phyloP scores from a whole-genome alignment of 148 eudicot genomes.

The Camellia lanceoleosa region DNA sequence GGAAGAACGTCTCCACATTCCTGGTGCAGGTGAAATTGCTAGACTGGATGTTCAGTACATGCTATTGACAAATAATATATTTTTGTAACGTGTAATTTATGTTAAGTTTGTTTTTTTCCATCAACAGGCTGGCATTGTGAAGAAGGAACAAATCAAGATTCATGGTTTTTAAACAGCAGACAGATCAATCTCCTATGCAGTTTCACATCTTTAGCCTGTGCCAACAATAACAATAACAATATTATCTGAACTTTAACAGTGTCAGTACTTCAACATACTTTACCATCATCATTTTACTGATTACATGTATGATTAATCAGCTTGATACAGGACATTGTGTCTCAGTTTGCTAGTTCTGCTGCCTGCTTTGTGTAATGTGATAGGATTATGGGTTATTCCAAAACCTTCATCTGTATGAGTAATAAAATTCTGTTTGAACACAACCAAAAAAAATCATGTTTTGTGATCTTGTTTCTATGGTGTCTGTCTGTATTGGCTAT shows the following conservation, averaged over 20 bases:
- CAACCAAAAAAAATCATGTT: background rate
- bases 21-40: slow-evolving; percentile 13
- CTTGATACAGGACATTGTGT: background rate
- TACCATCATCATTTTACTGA: background rate
- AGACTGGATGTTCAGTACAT: background rate
- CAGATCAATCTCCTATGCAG: slow-evolving; percentile 1
- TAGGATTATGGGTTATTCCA: slow-evolving; percentile 5
- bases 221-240: background rate
- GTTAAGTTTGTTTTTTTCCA: background rate
- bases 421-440: slow-evolving; percentile 7
- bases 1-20: slow-evolving; percentile 25
- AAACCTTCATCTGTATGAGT: background rate
- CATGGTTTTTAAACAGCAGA: slow-evolving; percentile 17
- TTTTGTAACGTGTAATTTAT: background rate
- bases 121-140: slow-evolving; percentile 18
- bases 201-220: background rate
- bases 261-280: background rate
- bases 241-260: background rate
- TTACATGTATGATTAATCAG: background rate
- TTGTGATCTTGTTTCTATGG: background rate
- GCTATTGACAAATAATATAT: background rate
- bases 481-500: background rate
- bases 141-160: slow-evolving; percentile 19
- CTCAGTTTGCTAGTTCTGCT: slow-evolving; percentile 1
- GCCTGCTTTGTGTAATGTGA: background rate